Percentiles rank a stretch among this genome's conserved stretches.
Conservation (phyloP, 2,329 filamentous ascomycete genomes). For the Fusarium sp. region DNA sequence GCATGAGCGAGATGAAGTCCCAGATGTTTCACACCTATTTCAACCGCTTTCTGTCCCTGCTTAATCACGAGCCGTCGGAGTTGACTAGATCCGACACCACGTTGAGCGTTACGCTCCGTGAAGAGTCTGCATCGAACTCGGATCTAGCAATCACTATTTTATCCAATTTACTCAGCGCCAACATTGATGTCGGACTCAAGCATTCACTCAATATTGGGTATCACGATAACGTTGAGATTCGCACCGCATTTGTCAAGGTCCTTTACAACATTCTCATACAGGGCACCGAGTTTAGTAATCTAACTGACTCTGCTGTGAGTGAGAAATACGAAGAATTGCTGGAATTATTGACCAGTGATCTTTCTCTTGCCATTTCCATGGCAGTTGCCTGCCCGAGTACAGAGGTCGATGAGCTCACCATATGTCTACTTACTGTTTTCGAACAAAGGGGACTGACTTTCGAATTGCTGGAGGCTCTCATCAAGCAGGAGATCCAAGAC, state of each 20-base stretch:
- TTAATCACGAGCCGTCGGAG: slow-evolving; percentile 69
- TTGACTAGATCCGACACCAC: slow-evolving; percentile 43
- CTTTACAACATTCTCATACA: slow-evolving; percentile 78
- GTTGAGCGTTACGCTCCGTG: slow-evolving; percentile 56
- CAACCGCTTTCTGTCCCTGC: slow-evolving; percentile 73
- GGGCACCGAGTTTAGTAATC: slow-evolving; percentile 76
- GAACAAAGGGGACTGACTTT: slow-evolving; percentile 73
- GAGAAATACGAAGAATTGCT: slow-evolving; percentile 76
- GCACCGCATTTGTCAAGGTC: slow-evolving; percentile 76
- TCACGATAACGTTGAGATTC: slow-evolving; percentile 75
- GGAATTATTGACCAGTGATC: slow-evolving; percentile 71
- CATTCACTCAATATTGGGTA: slow-evolving; percentile 77
- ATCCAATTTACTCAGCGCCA: slow-evolving; percentile 76
- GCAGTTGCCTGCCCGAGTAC: slow-evolving; percentile 73
- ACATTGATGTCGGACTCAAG: slow-evolving; percentile 77
- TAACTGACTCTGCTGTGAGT: slow-evolving; percentile 74
- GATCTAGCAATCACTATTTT: slow-evolving; percentile 75
- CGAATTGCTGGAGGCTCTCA: slow-evolving; percentile 72
- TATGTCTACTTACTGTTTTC: slow-evolving; percentile 76
- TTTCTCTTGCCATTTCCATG: slow-evolving; percentile 72
- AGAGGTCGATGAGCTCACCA: slow-evolving; percentile 76
- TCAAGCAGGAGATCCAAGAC: slow-evolving; percentile 76
- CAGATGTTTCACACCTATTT: slow-evolving; percentile 80
- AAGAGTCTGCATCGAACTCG: slow-evolving; percentile 66
- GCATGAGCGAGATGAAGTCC: slow-evolving; percentile 75